These are phyloP conservation scores for Pilasporangium apinafurcum DNA, from an alignment of 352 stramenopile genomes.

Conservation along the genomic window DNA sequence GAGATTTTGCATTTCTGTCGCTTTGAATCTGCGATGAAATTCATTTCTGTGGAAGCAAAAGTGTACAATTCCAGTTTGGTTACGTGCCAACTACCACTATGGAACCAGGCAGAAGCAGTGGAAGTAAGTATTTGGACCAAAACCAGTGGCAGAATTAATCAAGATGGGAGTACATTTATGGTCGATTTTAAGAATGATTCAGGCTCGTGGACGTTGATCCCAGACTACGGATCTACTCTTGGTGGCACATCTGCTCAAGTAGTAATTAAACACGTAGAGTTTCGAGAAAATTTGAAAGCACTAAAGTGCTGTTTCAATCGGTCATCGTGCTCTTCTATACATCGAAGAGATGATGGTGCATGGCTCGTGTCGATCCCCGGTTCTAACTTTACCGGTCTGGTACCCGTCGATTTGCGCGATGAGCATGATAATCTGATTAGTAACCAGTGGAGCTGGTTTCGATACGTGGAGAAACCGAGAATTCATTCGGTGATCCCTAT, in stretches of 20 bases:
- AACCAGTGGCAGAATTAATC: constrained; percentile 1
- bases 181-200: background rate
- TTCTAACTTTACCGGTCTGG: constrained; percentile 8
- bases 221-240: constrained; percentile 9
- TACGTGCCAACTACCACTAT: constrained; percentile 20
- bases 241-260: constrained; percentile 7
- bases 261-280: background rate
- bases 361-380: constrained; percentile 12
- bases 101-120: constrained; percentile 4
- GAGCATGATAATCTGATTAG: background rate
- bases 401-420: constrained; percentile 12
- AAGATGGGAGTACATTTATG: background rate
- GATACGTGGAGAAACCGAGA: constrained; percentile 22
- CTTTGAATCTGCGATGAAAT: constrained; percentile 17
- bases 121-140: constrained; percentile 24
- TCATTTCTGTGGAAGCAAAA: constrained; percentile 11
- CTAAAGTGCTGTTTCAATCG: constrained; percentile 27
- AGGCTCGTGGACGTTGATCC: constrained; percentile 14
- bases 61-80: constrained; percentile 30
- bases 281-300: background rate
- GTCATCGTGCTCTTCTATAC: constrained; percentile 11
- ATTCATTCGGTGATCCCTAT: constrained; percentile 14
- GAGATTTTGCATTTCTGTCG: constrained; percentile 23
- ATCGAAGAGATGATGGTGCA: background rate
- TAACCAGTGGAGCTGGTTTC: constrained; percentile 23